Base-by-base conservation (phyloP, 2,329 filamentous ascomycete genomes). In the Escovopsis sp. region DNA sequence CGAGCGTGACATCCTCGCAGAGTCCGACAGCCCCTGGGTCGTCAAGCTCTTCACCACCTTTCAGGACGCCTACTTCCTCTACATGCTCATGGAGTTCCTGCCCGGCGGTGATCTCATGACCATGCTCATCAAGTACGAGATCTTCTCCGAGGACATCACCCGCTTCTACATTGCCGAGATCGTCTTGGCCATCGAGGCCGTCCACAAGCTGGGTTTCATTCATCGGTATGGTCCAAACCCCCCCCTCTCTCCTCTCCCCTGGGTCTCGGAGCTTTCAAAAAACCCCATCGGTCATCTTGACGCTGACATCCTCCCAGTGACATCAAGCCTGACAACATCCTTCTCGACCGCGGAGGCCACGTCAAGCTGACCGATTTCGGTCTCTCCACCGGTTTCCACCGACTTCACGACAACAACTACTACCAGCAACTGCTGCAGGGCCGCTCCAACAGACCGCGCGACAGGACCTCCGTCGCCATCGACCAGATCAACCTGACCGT, bases 91-190 rank as follows among this genome's bases (percentile, higher is more conserved):
- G 91, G 91, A 98, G 65, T 98, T 96, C 65, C 74, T 98, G 61
- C 91, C 91, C 7, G 91, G 91, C 62, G 91, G 91, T 62, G 91
- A 98, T 67, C 64, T 98, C 60, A 98, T 98, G 91, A 98, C 91
- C 4, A 98, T 98, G 91, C 72, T 98, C 52, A 98, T 98, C 69
- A 98, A 96, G 72, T 98, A 98, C 57, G 91, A 98, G 61, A 95
- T 98, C 60, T 98, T 98, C 62, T 94, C 87, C 0, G 89, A 96
- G 61, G 91, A 98, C 52, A 96, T 98, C 51, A 98, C 91, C 27
- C 79, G 91, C 14, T 98, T 98, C 65, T 98, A 98, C 65, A 98
- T 98, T 76, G 91, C 91, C 20, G 89, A 98, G 62, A 89, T 96
- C 53, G 85, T 94, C 20, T 74, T 96, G 57, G 91, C 91, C n/a